Base-by-base conservation (phyloP, 2,329 filamentous ascomycete genomes). In the Phyllosticta citribraziliensis region DNA sequence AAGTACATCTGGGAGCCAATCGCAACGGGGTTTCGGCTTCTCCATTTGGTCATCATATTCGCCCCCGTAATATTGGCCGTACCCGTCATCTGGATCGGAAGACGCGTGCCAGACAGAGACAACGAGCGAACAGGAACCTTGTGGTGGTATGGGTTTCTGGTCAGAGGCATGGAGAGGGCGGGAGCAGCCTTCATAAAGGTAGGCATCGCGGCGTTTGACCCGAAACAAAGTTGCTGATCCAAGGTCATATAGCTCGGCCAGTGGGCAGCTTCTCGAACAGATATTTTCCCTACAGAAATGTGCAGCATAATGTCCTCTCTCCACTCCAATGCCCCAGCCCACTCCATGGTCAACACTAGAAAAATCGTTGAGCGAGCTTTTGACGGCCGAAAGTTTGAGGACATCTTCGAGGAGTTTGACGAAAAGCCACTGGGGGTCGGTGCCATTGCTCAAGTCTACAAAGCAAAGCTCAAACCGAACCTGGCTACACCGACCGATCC, bases 151-250 rank as follows among this genome's bases (percentile, higher is more conserved):
- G 79, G 80, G 3, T 94, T 96, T 69, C 75, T 99, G 50, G 91
- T 97, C 10, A 82, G 80, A 62, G 82, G 88, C 27, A 97, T 99
- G 94, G 93, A 99, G 75, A 82, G 86, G 70, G 91, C 93, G 19
- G 94, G 94, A 0, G 92, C 94, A 53, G 91, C 94, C 0, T 99
- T 99, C 70, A 99, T 99, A 77, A 99, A 99, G 83, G 88, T 90
- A 75, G 19, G 64, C 19, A 56, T 52, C 35, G 2, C 6, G 12
- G 25, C 10, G 20, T n/a, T 17, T 10, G 19, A 20, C 17, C 9
- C 5, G 20, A 8, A n/a, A 8, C 1, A 24, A 50, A 5, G 30
- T 2, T 4, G 47, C 20, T 56, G 52, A 65, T 65, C 47, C 12
- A n/a, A n/a, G 11, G 19, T 40, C 62, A 1, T 12, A 10, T 67